Base-by-base conservation (phyloP, 176 grass and related monocot species). In the Aegilops longissima region DNA sequence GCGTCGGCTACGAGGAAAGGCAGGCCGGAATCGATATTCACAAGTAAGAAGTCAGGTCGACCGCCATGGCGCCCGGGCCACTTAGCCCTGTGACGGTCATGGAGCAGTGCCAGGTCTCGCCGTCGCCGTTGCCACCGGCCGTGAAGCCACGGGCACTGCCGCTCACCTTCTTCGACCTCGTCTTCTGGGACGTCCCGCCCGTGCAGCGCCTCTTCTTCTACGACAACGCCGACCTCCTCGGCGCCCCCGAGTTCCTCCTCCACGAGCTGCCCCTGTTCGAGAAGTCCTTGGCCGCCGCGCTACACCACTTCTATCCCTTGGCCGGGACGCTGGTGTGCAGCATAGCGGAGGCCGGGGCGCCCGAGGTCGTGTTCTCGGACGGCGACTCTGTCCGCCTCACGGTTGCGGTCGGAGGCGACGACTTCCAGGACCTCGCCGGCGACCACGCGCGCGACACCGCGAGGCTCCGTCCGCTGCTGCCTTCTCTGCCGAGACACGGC, bases 181-280 rank as follows among this genome's bases (percentile, higher is more conserved):
- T 83, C 3, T 95, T 94, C 91, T 94, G 91, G 86, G 85, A 77
- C 74, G 87, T 94, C 6, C 91, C 93, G 0, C 93, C 90, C n/a
- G 91, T 98, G 68, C 93, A 95, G 64, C 86, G 91, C 25, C 81
- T 98, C 59, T 89, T 98, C 88, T 95, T 95, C 82, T 98, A 92
- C 88, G 73, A 51, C 73, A 80, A 79, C 12, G 24, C 91, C 7
- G 66, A 87, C 45, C 20, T 88, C 12, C 63, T 67, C 44, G 34
- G 23, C 12, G 79, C 75, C 56, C 85, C 79, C n/a, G 83, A 89
- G n/a, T 88, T 84, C 87, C 70, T 78, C 12, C 78, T 84, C 61
- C 21, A 54, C 29, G 59, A 68, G 62, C 90, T 98, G 27, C 87
- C 77, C 4, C 86, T 82, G 67, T 84, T 90, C 13, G 69, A 82